Conservation (phyloP, 192 early-diverging fungal species). For the Coemansia biformis region DNA sequence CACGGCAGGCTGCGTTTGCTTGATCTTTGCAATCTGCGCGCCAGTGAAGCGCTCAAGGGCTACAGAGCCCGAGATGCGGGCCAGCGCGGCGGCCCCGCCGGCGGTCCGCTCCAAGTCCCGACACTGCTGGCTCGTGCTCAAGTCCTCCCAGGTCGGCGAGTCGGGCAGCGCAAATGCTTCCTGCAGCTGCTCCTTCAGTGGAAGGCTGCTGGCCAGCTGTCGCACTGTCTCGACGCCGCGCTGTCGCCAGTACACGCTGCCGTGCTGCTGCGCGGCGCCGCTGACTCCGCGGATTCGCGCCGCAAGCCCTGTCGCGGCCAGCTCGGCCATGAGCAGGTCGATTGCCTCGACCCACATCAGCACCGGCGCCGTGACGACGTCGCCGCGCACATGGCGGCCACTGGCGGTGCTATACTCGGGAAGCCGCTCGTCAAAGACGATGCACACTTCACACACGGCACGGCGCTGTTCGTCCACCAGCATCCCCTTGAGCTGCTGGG, state of each 20-base stretch:
- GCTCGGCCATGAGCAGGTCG: conserved; percentile 54
- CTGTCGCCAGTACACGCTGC: conserved; percentile 71
- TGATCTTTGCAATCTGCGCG: conserved; percentile 66
- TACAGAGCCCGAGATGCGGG: conserved; percentile 64
- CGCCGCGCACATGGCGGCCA: conserved; percentile 49
- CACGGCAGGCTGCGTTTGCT: conserved; percentile 4
- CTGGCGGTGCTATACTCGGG: conserved; percentile 52
- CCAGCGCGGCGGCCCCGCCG: conserved; percentile 59
- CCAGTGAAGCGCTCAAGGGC: conserved; percentile 81
- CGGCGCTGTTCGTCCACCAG: conserved; percentile 35
- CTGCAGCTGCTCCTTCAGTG: conserved; percentile 53
- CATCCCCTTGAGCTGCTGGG: conserved; percentile 70
- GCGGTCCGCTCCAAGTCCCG: conserved; percentile 54
- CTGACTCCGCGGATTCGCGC: conserved; percentile 53
- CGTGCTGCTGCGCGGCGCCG: conserved; percentile 83
- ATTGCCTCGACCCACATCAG: conserved; percentile 77
- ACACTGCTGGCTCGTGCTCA: conserved; percentile 65
- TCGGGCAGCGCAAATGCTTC: conserved; percentile 45
- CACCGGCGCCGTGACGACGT: conserved; percentile 59
- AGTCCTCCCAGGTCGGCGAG: conserved; percentile 83
- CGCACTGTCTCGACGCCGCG: conserved; percentile 44
- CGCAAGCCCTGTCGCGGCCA: conserved; percentile 39
- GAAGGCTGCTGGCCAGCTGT: conserved; percentile 22
- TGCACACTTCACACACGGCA: conserved; percentile 48
- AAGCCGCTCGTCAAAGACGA: conserved; percentile 64